phyloP scores from a whole-genome alignment of 2,329 filamentous ascomycete species.

The Alternaria atra region DNA sequence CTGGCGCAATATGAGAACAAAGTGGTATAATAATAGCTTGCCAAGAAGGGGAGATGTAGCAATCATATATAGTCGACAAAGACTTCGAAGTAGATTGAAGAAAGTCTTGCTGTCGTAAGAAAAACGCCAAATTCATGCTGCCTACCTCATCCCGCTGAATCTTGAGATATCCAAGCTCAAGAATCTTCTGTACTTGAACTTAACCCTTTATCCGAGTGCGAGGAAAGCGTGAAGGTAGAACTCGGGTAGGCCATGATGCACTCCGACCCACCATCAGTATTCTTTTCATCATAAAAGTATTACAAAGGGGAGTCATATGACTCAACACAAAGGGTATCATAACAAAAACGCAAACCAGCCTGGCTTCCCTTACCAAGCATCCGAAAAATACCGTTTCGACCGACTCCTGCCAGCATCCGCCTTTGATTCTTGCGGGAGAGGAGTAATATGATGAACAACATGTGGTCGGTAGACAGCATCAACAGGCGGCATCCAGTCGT shows the following conservation, averaged over 20 bases:
- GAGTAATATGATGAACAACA: conserved; percentile 84
- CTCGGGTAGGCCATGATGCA: background rate
- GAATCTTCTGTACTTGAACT: background rate
- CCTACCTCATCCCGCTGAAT: background rate
- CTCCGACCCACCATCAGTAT: background rate
- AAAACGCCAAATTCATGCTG: conserved; percentile 2
- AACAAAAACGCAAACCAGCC: conserved; percentile 3
- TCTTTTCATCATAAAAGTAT: conserved; percentile 5
- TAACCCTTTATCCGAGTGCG: background rate
- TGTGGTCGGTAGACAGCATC: conserved; percentile 92
- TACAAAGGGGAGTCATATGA: conserved; percentile 4
- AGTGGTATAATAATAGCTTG: conserved; percentile 4
- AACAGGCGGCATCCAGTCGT: conserved; percentile 92
- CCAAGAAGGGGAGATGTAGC: background rate
- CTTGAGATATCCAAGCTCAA: background rate
- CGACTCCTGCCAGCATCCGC: conserved; percentile 54
- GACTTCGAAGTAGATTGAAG: conserved; percentile 1
- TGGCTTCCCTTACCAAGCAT: conserved; percentile 33
- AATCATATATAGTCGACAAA: conserved; percentile 9
- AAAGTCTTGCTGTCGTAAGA: conserved; percentile 28
- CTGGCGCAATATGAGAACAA: background rate
- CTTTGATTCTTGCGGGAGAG: conserved; percentile 58
- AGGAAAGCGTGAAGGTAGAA: background rate
- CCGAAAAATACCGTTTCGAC: conserved; percentile 61
- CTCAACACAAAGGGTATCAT: conserved; percentile 15